Evolutionary conservation across 1,284 basidiomycete genomes (phyloP).

Genomic region (Cryptococcus sp.): DNA sequence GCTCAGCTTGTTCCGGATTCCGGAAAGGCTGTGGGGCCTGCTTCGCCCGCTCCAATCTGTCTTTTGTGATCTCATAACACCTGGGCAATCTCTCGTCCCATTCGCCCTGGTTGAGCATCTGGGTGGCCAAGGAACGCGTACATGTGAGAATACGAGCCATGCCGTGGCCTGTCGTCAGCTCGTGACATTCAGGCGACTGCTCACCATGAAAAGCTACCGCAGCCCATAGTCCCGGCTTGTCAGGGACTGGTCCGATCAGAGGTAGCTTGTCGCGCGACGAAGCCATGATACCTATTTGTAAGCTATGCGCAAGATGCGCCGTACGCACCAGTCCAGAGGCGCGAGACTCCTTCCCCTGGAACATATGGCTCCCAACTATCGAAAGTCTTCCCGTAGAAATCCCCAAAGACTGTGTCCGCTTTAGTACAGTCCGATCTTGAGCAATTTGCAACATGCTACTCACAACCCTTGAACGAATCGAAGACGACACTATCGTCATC

Average conservation of each 20-base stretch:
- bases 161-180: constrained; percentile 20
- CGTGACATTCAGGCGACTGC: background rate
- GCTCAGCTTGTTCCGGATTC: no score
- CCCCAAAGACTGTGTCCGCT: constrained; percentile 8
- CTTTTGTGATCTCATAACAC: constrained; percentile 14
- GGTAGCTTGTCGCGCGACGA: constrained; percentile 32
- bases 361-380: constrained; percentile 27
- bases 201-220: constrained; percentile 30
- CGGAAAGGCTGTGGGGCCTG: constrained; percentile 6
- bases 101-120: constrained; percentile 13
- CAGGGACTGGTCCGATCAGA: constrained; percentile 29
- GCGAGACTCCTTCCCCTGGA: constrained; percentile 27
- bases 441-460: background rate
- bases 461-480: constrained; percentile 9
- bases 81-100: constrained; percentile 17
- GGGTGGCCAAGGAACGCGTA: constrained; percentile 13
- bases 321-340: constrained; percentile 36
- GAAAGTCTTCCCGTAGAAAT: constrained; percentile 22
- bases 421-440: background rate
- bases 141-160: constrained; percentile 26
- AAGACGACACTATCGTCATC: constrained; percentile 23
- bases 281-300: constrained; percentile 22
- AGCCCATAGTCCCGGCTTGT: constrained; percentile 22
- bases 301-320: constrained; percentile 13
- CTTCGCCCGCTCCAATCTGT: constrained; percentile 15